These are phyloP conservation scores for Stropharia rugosoannulata DNA, from an alignment of 768 basidiomycete species.

Conservation along the genomic window DNA sequence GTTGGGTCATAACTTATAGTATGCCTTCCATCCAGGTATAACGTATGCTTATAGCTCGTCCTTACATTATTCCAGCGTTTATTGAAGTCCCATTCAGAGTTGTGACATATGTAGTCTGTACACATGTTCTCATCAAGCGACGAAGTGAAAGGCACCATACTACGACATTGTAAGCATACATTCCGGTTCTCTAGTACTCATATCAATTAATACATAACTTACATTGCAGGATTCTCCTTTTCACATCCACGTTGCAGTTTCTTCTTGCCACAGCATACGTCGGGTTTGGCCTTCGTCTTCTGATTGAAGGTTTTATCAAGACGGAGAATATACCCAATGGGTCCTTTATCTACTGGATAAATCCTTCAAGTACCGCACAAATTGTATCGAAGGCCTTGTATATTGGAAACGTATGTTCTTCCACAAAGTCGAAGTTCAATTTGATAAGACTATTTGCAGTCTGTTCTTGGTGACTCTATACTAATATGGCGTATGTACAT, in stretches of 20 bases:
- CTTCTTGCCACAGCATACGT: slow-evolving; percentile 14
- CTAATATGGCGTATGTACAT: slow-evolving; percentile 21
- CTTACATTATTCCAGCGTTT: no score
- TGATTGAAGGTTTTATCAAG: slow-evolving; percentile 13
- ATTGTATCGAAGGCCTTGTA: slow-evolving; percentile 3
- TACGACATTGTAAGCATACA: slow-evolving; percentile 11
- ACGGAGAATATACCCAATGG: background rate
- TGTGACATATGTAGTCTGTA: slow-evolving; percentile 11
- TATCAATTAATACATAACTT: background rate
- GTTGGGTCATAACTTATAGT: background rate
- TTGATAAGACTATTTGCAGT: background rate
- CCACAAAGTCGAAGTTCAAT: background rate
- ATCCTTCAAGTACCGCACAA: background rate
- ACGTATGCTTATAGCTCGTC: background rate
- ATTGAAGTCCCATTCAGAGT: background rate
- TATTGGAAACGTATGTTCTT: background rate
- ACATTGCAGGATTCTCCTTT: slow-evolving; percentile 12
- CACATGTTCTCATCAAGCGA: slow-evolving; percentile 12
- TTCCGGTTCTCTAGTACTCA: background rate
- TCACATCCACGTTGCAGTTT: slow-evolving; percentile 12
- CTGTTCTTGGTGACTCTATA: slow-evolving; percentile 15
- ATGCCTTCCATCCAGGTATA: background rate
- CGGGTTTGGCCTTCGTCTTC: slow-evolving; percentile 2
- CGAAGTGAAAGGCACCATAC: background rate
- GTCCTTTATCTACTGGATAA: background rate